These are phyloP conservation scores for Acorus calamus DNA, from an alignment of 106 monocot species.

Conservation along the genomic window DNA sequence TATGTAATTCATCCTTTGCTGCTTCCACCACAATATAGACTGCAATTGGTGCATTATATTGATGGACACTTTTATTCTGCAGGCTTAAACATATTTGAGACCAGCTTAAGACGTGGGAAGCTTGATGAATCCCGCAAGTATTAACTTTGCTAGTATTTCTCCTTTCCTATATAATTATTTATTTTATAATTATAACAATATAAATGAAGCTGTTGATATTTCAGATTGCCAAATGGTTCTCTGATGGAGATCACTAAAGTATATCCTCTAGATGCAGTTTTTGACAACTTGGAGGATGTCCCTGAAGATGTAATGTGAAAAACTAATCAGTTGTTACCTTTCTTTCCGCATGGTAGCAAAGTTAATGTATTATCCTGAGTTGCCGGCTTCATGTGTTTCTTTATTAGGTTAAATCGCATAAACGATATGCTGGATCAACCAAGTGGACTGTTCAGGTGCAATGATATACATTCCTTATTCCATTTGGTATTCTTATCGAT, in stretches of 20 bases:
- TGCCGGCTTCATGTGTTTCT: not conserved
- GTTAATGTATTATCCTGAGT: not conserved
- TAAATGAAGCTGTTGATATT: not conserved
- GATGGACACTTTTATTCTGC: slow-evolving; percentile 2
- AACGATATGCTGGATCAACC: slow-evolving; percentile 78
- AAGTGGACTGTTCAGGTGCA: slow-evolving; percentile 95
- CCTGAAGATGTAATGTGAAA: slow-evolving; percentile 72
- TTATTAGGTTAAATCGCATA: slow-evolving; percentile 72
- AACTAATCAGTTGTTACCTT: not conserved
- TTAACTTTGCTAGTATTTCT: slow-evolving; percentile 4
- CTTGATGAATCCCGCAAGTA: slow-evolving; percentile 80
- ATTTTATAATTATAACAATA: not conserved
- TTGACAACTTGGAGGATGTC: slow-evolving; percentile 79
- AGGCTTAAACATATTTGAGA: slow-evolving; percentile 98
- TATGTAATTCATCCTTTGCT: slow-evolving; percentile 25
- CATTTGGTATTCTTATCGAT: not conserved
- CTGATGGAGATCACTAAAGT: slow-evolving; percentile 88
- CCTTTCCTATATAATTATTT: not conserved
- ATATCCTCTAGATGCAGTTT: slow-evolving; percentile 90
- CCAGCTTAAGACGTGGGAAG: slow-evolving; percentile 85
- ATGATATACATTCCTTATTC: not conserved
- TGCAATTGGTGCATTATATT: not conserved
- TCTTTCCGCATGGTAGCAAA: too few relatives aligned
- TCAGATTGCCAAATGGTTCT: slow-evolving; percentile 82
- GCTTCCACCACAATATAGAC: not conserved